Conservation (phyloP, 1,284 basidiomycete genomes). For the Puccinia horiana region DNA sequence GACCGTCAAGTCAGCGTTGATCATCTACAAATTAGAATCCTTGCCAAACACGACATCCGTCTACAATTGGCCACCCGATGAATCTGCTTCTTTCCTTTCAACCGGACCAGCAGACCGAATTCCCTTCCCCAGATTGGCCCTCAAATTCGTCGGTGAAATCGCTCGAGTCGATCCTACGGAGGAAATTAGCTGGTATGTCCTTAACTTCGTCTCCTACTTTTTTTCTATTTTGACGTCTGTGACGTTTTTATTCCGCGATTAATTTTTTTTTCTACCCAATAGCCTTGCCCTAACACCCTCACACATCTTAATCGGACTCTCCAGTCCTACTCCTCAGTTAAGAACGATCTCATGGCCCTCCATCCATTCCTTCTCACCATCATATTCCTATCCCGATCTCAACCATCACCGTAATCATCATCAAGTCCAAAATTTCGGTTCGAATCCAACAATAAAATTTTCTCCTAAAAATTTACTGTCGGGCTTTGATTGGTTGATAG, state of each 20-base stretch:
- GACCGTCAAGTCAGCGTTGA: constrained; percentile 25
- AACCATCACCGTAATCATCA: not conserved
- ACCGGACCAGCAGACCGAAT: constrained; percentile 45
- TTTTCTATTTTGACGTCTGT: not conserved
- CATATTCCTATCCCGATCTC: not conserved
- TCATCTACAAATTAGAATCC: constrained; percentile 29
- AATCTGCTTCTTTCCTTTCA: constrained; percentile 29
- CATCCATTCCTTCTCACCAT: not conserved
- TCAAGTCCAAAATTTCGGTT: not conserved
- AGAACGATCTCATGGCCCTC: constrained; percentile 35
- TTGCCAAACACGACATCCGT: constrained; percentile 27
- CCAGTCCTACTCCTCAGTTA: constrained; percentile 26
- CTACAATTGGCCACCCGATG: constrained; percentile 36
- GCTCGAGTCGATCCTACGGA: not conserved
- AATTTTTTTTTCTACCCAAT: not conserved
- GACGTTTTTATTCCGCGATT: not conserved
- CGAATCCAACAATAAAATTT: not conserved
- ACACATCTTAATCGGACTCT: constrained; percentile 31
- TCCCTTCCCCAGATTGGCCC: constrained; percentile 39
- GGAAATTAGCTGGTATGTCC: constrained; percentile 39
- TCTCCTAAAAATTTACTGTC: not conserved
- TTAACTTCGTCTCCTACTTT: not conserved
- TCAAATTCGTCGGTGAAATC: constrained; percentile 31
- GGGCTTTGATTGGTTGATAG: constrained; percentile 46
- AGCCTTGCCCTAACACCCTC: constrained; percentile 29